Conservation (phyloP, 1,139 yeast species). For the Diutina rugosa region DNA sequence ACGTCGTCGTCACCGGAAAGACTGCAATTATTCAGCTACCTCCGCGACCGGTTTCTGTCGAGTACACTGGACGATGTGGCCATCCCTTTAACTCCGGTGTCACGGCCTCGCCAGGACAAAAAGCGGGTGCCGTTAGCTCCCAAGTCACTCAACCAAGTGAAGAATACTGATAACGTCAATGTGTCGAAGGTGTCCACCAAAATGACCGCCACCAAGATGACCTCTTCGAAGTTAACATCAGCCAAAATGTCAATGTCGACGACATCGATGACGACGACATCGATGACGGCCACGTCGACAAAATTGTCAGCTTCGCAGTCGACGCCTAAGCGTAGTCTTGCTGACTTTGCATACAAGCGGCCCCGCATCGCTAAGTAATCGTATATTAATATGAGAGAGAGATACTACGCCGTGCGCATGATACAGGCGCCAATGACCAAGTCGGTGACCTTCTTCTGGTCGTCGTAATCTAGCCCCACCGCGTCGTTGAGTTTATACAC, state of each 20-base stretch:
- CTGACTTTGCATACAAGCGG: conserved; percentile 2
- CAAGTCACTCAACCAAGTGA: neutral
- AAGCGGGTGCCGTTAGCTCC: neutral
- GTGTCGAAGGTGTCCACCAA: neutral
- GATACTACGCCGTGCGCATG: conserved; percentile 18
- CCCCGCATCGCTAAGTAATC: neutral
- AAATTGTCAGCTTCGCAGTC: neutral
- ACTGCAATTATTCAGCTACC: neutral
- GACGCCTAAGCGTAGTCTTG: neutral
- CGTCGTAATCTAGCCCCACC: conserved; percentile 7
- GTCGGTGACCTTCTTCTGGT: conserved; percentile 17
- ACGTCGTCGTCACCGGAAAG: neutral
- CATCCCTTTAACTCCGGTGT: neutral
- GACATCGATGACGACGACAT: neutral
- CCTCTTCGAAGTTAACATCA: neutral
- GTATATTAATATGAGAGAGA: neutral
- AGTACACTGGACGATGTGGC: neutral
- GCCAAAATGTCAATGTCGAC: neutral
- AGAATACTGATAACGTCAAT: neutral
- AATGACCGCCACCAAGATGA: neutral
- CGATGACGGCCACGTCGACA: neutral
- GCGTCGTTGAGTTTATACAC: conserved; percentile 26
- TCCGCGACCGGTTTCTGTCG: neutral
- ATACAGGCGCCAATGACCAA: conserved; percentile 27
- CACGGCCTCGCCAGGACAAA: neutral